A percentile compares a stretch with the other conserved stretches of the same genome.
Evolutionary conservation across 2,329 filamentous ascomycete genomes (phyloP).

Genomic region (Chaetoscypha palmicola): DNA sequence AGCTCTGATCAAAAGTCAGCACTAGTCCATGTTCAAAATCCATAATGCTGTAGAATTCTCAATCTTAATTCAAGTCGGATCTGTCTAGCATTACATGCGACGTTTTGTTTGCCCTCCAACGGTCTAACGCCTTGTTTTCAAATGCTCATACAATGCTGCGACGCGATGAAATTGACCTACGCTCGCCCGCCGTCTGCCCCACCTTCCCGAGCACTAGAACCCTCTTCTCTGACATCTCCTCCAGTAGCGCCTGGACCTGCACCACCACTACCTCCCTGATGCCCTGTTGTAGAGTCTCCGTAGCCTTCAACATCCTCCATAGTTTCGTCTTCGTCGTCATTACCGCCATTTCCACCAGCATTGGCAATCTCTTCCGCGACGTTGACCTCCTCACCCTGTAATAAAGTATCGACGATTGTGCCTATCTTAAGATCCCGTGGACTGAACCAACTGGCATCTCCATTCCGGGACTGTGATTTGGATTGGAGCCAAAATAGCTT

Average conservation of each 20-base stretch:
- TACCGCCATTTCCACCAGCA: constrained; percentile 46
- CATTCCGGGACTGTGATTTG: constrained; percentile 65
- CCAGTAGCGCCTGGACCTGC: constrained; percentile 83
- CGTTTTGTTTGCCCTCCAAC: constrained; percentile 19
- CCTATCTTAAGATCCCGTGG: constrained; percentile 80
- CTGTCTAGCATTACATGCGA: constrained; percentile 31
- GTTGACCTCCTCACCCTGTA: constrained; percentile 86
- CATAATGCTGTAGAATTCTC: constrained; percentile 14
- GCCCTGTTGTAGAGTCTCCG: constrained; percentile 51
- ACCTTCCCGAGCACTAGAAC: constrained; percentile 79
- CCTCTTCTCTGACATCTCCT: constrained; percentile 86
- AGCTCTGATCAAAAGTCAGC: constrained; percentile 50
- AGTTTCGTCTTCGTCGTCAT: constrained; percentile 64
- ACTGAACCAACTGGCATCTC: constrained; percentile 72
- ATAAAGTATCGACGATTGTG: constrained; percentile 72
- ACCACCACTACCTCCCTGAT: constrained; percentile 63
- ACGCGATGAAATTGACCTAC: constrained; percentile 63
- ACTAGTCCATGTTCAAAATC: constrained; percentile 13
- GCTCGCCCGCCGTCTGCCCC: constrained; percentile 97
- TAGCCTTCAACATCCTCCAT: constrained; percentile 71
- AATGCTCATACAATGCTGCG: constrained; percentile 23
- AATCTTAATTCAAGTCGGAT: constrained; percentile 26
- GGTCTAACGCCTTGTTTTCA: constrained; percentile 28
- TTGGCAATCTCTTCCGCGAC: constrained; percentile 65
- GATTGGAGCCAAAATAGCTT: constrained; percentile 97